Conservation (phyloP, 2,329 filamentous ascomycete genomes). For the Colletotrichum destructivum region DNA sequence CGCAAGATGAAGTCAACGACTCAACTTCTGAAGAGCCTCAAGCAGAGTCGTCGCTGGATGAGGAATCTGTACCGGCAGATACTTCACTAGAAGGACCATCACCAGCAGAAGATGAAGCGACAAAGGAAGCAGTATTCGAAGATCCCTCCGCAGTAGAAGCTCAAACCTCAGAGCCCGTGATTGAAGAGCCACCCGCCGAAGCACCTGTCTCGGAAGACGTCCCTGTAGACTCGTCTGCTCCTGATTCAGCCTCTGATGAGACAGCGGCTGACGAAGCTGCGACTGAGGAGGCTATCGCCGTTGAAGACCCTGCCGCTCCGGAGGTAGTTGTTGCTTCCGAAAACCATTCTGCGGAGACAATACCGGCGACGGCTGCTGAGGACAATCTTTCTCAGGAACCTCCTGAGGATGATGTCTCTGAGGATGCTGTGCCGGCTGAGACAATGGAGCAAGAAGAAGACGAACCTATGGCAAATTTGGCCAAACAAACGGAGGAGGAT, state of each 20-base stretch:
- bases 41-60: neutral
- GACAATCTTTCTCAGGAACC: neutral
- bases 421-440: neutral
- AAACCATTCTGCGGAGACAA: neutral
- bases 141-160: constrained; percentile 17
- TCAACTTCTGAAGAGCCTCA: neutral
- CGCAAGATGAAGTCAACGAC: neutral
- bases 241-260: constrained; percentile 15
- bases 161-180: constrained; percentile 21
- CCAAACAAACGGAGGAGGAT: neutral
- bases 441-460: neutral
- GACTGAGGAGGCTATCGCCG: constrained; percentile 18
- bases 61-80: neutral
- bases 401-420: neutral
- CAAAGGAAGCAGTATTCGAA: neutral
- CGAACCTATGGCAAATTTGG: neutral
- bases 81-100: neutral
- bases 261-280: constrained; percentile 31
- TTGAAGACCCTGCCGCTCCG: constrained; percentile 24
- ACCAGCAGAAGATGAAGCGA: neutral
- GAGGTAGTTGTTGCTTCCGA: constrained; percentile 13
- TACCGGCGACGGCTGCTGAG: neutral
- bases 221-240: neutral
- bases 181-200: constrained; percentile 15
- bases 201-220: constrained; percentile 3